Conservation (phyloP, 768 basidiomycete species). For the Tubosaeta sp. region DNA sequence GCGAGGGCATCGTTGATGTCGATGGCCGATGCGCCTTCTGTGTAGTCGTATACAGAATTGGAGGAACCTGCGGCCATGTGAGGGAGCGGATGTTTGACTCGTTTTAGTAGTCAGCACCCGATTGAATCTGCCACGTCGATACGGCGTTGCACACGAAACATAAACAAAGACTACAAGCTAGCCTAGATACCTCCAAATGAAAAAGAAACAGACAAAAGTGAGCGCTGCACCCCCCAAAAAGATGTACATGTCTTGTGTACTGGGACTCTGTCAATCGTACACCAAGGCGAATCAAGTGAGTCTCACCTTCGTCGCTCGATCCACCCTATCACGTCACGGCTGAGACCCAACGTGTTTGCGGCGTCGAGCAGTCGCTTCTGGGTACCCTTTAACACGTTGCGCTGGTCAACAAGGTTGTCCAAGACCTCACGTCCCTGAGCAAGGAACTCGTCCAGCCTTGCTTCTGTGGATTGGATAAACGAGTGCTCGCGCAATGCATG, state of each 20-base stretch:
- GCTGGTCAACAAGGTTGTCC: conserved; percentile 89
- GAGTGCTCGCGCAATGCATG: conserved; percentile 85
- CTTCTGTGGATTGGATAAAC: conserved; percentile 81
- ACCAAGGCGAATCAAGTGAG: neutral
- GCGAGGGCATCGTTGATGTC: conserved; percentile 66
- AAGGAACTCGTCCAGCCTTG: conserved; percentile 82
- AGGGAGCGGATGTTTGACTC: neutral
- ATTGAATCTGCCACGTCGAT: neutral
- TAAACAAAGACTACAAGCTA: conserved; percentile 20
- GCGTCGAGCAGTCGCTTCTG: conserved; percentile 80
- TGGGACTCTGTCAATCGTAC: conserved; percentile 30
- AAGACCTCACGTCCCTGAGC: conserved; percentile 89
- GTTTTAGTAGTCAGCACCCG: conserved; percentile 12
- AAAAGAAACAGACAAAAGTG: conserved; percentile 90
- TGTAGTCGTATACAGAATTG: conserved; percentile 56
- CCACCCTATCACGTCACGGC: conserved; percentile 94
- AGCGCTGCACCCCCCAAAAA: conserved; percentile 80
- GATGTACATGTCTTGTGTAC: conserved; percentile 94
- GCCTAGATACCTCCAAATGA: conserved; percentile 90
- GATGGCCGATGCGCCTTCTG: conserved; percentile 75
- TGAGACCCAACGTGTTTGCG: conserved; percentile 91
- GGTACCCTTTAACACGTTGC: conserved; percentile 93
- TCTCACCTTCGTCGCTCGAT: conserved; percentile 87
- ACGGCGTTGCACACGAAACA: neutral
- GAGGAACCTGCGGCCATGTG: conserved; percentile 17